Conservation (phyloP, 179 eudicot species). For the Amaranthus tricolor region DNA sequence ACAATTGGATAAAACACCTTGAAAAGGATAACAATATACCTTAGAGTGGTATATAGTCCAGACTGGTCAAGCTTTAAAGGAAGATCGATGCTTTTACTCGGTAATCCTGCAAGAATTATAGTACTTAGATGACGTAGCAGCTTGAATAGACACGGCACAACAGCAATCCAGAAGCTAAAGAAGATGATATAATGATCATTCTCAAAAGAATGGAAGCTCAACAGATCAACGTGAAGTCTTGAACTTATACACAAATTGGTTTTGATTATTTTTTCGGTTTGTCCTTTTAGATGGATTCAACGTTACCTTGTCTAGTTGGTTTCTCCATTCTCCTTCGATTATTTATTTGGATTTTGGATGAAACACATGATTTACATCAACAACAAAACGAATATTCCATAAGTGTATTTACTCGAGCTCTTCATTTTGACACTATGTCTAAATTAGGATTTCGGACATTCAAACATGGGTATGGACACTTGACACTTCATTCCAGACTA, state of each 20-base stretch:
- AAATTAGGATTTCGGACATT: too few relatives aligned
- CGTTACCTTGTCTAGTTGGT: background rate
- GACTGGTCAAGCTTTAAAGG: constrained; percentile 36
- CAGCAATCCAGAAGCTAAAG: background rate
- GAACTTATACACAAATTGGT: background rate
- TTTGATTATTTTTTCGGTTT: background rate
- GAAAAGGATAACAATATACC: constrained; percentile 29
- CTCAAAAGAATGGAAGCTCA: background rate
- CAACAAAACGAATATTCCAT: background rate
- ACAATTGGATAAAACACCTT: constrained; percentile 4
- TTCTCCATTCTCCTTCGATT: background rate
- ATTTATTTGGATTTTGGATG: background rate
- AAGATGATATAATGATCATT: background rate
- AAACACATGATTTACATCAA: background rate
- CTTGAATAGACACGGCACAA: background rate
- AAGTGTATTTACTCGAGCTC: background rate
- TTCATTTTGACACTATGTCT: background rate
- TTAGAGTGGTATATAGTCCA: constrained; percentile 21
- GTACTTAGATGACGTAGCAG: background rate
- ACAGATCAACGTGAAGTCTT: background rate
- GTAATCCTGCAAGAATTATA: constrained; percentile 36
- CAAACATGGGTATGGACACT: too few relatives aligned
- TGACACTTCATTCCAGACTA: too few relatives aligned
- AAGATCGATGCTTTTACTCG: constrained; percentile 32
- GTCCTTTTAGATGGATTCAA: background rate